phyloP scores from a whole-genome alignment of 1,284 basidiomycete species.

The Rhodotorula sp. region DNA sequence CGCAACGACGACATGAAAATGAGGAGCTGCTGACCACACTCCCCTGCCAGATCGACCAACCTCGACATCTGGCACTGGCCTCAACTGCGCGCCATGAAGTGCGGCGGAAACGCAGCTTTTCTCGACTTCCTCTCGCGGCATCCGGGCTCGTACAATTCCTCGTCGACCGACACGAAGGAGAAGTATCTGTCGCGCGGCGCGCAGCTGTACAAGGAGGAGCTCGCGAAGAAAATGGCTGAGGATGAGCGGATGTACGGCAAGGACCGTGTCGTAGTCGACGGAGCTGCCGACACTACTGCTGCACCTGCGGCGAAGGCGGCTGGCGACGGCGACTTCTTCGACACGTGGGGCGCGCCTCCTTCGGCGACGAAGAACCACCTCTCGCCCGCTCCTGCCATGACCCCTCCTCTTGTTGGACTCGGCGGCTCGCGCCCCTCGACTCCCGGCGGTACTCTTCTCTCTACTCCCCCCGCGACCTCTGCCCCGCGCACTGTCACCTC shows the following conservation, averaged over 20 bases:
- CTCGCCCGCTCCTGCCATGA: constrained; percentile 48
- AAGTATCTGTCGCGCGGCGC: constrained; percentile 85
- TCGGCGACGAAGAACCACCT: constrained; percentile 37
- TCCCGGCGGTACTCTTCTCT: constrained; percentile 46
- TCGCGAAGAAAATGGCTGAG: constrained; percentile 75
- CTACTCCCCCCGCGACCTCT: constrained; percentile 38
- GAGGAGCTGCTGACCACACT: neutral
- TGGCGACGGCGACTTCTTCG: constrained; percentile 76
- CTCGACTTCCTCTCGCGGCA: constrained; percentile 74
- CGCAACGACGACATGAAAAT: neutral
- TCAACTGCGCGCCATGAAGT: constrained; percentile 94
- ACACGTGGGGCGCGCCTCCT: constrained; percentile 84
- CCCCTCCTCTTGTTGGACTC: constrained; percentile 28
- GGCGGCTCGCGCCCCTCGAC: constrained; percentile 25
- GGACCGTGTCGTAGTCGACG: constrained; percentile 70
- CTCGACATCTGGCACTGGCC: constrained; percentile 90
- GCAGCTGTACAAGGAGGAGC: constrained; percentile 87
- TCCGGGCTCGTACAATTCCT: constrained; percentile 30
- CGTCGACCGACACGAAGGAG: constrained; percentile 46
- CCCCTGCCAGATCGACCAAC: constrained; percentile 75
- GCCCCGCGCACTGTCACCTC: constrained; percentile 52
- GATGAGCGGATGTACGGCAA: constrained; percentile 73
- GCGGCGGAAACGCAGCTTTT: constrained; percentile 88
- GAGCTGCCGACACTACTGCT: constrained; percentile 48
- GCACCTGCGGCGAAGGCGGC: constrained; percentile 43